Conservation (phyloP, 148 eudicot genomes). For the Silene uniflora region DNA sequence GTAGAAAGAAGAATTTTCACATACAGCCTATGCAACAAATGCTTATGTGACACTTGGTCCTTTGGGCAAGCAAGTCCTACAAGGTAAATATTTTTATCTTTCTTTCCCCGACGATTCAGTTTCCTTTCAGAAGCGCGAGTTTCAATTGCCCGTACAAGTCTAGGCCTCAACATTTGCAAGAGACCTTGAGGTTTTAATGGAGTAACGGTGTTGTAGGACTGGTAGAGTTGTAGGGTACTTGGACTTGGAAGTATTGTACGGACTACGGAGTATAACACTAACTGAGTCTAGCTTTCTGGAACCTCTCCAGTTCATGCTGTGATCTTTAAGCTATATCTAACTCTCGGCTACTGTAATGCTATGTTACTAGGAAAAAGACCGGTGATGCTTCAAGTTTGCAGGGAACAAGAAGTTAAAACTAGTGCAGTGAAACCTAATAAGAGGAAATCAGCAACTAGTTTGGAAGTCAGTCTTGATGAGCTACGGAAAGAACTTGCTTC, state of each 20-base stretch:
- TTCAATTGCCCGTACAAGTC: neutral
- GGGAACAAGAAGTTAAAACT: constrained; percentile 35
- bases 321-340: neutral
- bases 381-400: constrained; percentile 57
- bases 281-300: too few relatives aligned
- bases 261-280: too few relatives aligned
- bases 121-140: neutral
- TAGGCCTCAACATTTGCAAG: neutral
- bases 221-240: too few relatives aligned
- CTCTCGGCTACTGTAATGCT: constrained; percentile 5
- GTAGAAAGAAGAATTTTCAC: constrained; percentile 97
- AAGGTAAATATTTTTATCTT: constrained; percentile 43
- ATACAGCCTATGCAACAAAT: constrained; percentile 91
- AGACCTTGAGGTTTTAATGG: too few relatives aligned
- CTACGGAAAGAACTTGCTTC: constrained; percentile 82
- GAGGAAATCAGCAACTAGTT: constrained; percentile 43
- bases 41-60: constrained; percentile 79
- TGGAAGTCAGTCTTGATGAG: constrained; percentile 70
- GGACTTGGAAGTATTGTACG: too few relatives aligned
- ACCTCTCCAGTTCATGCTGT: neutral
- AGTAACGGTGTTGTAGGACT: too few relatives aligned
- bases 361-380: constrained; percentile 57
- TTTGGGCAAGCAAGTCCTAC: constrained; percentile 69
- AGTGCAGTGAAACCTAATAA: constrained; percentile 44
- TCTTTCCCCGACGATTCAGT: neutral